Base-by-base conservation (phyloP, 2,329 filamentous ascomycete species). In the Aureobasidium sp. region DNA sequence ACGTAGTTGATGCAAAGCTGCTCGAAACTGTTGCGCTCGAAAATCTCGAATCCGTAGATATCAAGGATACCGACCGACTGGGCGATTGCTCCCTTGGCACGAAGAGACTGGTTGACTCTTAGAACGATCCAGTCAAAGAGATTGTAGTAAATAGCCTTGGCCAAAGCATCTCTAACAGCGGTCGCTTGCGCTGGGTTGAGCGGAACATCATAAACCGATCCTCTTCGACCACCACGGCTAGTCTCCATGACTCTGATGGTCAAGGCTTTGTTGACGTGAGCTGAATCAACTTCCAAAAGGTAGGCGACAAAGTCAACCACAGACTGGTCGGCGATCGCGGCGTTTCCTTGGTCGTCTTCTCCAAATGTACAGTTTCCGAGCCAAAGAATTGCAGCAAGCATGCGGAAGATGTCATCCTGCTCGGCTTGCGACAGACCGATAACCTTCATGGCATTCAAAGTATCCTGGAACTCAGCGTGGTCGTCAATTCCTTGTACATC, bases 1-100 rank as follows among this genome's bases (percentile, higher is more conserved):
- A 97, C 95, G 72, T 97, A 99, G 79, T 99, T 99, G 82, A 99
- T 99, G 77, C 94, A 99, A 8, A 99, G 84, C 76, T 99, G 94
- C 75, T 99, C 94, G 71, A 99, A 99, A 67, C 90, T 97, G 79
- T 99, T 99, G 78, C 93, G 94, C 74, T 99, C 94, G 68, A 99
- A 99, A 68, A 99, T 99, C 73, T 99, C 94, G 71, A 99, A 99
- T 2, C 94, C 94, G 74, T 99, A 99, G 68, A 99, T 99, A 81
- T 99, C 94, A 67, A 99, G 82, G 72, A 99, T 97, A 72, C 94
- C 94, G 68, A 99, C 94, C 2, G 90, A 90, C 74, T 97, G 94
- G 46, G 85, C 79, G 3, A 92, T 84, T 0, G 84, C 78, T 53
- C 90, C 88, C 65, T 87, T 84, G 24, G 93, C 89, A 73, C 90